Evolutionary conservation across 1,139 yeast genomes (phyloP), one percentile per base, ranked within the genome.

Genomic region (Arxiozyma slooffiae): DNA sequence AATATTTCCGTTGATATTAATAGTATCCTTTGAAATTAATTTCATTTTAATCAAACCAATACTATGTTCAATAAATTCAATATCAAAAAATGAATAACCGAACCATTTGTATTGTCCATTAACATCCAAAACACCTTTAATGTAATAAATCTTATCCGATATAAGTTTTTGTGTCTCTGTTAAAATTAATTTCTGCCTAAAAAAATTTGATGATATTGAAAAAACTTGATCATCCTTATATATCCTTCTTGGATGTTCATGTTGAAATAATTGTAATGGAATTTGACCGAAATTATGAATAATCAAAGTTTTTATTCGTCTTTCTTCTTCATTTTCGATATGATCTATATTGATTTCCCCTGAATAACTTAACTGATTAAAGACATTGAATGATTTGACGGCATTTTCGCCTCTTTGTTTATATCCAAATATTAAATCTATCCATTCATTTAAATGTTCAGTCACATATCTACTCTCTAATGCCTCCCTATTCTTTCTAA

Each of bases 261-360:
- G 75, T 9, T 67, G 70, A 59, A 87, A 86, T 14, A 87, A 69
- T 57, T 83, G 85, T 46, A 76, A 63, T 0, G 96, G 96, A 0
- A 95, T 87, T 63, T 87, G 96, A 0, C 96, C 96, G 71, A 87
- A 87, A 64, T 87, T 87, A 62, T 87, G 90, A 46, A 87, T 87
- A 62, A 85, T 84, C 1, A 95, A 90, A 34, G 87, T 83, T 2
- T 82, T 76, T 0, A 95, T 92, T 39, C 81, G 73, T 55, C 82
- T 76, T 63, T 87, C 95, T 54, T 77, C 72, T 39, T 81, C 87
- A 62, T 87, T 90, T 52, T 77, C 74, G 44, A 87, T 82, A 38
- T 73, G 74, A 57, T 85, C 95, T 50, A 87, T 69, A 62, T 87
- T 80, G 23, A 86, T 81, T 0, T 90, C 87, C 1, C 96, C 96